Conservation (phyloP, 345 rosid genomes). For the Gossypium australe region DNA sequence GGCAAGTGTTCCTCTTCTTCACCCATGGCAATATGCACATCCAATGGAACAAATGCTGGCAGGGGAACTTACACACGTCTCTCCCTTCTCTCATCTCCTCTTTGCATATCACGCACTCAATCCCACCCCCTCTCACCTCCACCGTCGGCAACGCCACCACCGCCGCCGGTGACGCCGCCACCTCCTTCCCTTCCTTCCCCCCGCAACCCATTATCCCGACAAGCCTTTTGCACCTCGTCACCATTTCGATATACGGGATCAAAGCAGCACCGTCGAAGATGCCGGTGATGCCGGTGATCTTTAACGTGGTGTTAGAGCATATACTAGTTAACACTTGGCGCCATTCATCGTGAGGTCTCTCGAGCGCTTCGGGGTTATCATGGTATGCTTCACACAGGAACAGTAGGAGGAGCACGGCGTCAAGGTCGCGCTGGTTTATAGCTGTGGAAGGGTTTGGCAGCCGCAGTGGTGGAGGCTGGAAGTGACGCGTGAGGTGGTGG, state of each 20-base stretch:
- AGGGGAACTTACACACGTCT: slow-evolving; percentile 81
- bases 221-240: slow-evolving; percentile 60
- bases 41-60: slow-evolving; percentile 89
- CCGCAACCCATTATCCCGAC: slow-evolving; percentile 35
- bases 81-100: slow-evolving; percentile 82
- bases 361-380: slow-evolving; percentile 47
- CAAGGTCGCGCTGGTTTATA: slow-evolving; percentile 61
- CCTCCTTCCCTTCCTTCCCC: slow-evolving; percentile 36
- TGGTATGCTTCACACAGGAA: slow-evolving; percentile 76
- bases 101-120: slow-evolving; percentile 71
- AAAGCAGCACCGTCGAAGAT: slow-evolving; percentile 49
- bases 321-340: slow-evolving; percentile 31
- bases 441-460: slow-evolving; percentile 21
- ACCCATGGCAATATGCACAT: slow-evolving; percentile 82
- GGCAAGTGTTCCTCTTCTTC: slow-evolving; percentile 76
- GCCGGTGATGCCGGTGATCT: slow-evolving; percentile 33
- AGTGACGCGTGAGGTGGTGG: slow-evolving; percentile 46
- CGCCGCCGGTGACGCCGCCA: slow-evolving; percentile 51
- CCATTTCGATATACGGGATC: slow-evolving; percentile 55
- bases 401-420: slow-evolving; percentile 71
- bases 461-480: slow-evolving; percentile 24
- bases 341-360: slow-evolving; percentile 46
- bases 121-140: slow-evolving; percentile 36
- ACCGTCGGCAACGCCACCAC: slow-evolving; percentile 66
- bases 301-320: slow-evolving; percentile 33